phyloP scores from a whole-genome alignment of 1,284 basidiomycete species.

The Sanguinoderma infundibulare region DNA sequence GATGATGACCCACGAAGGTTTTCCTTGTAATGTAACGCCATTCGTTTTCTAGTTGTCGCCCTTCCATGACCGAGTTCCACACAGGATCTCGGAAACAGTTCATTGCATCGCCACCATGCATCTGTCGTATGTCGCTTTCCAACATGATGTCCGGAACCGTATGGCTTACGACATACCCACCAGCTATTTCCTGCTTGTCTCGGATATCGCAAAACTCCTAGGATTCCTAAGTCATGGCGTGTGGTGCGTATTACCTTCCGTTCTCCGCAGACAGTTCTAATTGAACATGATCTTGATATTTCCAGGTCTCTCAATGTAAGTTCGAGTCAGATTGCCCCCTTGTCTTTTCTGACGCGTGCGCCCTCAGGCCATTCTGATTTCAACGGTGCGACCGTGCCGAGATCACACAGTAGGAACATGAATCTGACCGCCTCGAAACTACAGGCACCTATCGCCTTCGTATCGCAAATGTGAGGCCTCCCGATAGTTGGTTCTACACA shows the following conservation, averaged over 20 bases:
- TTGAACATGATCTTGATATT: background rate
- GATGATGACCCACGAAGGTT: background rate
- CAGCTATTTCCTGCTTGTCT: background rate
- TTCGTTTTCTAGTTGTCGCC: too few relatives aligned
- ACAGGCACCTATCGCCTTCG: background rate
- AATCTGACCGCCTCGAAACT: background rate
- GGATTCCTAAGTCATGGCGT: background rate
- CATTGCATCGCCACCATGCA: background rate
- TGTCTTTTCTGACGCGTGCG: background rate
- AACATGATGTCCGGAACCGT: background rate
- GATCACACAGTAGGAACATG: background rate
- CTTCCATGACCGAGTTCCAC: background rate
- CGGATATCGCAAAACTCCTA: background rate
- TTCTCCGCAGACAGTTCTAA: background rate
- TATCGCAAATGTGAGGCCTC: background rate
- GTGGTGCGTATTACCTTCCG: background rate
- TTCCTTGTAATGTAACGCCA: background rate
- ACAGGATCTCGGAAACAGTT: background rate
- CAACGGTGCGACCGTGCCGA: background rate
- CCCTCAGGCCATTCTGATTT: background rate
- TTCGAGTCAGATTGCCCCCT: background rate
- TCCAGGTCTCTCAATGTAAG: background rate
- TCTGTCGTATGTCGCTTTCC: background rate
- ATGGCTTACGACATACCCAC: background rate
- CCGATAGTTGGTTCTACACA: background rate